A percentile compares a stretch with the other conserved stretches of the same genome.
phyloP scores from a whole-genome alignment of 108 stramenopile genomes.

The Pseudonitzschia delicatissima region DNA sequence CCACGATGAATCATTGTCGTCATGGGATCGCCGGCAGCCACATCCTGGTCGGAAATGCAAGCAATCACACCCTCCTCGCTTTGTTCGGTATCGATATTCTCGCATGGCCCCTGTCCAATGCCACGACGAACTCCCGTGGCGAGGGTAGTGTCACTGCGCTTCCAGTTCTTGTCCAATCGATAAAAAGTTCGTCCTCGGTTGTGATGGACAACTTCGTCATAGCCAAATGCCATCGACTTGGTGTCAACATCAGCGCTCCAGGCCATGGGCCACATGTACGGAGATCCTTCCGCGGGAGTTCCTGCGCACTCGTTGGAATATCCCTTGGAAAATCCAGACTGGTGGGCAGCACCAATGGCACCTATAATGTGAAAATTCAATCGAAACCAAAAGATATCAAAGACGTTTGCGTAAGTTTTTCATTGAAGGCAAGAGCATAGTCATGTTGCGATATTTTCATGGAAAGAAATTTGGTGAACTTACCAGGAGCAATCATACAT shows the following conservation, averaged over 20 bases:
- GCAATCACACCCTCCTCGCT: slow-evolving; percentile 19
- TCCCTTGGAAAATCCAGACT: slow-evolving; percentile 37
- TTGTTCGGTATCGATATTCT: slow-evolving; percentile 23
- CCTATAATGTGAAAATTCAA: slow-evolving; percentile 17
- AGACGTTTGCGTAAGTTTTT: too few species aligned
- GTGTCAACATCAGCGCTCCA: slow-evolving; percentile 44
- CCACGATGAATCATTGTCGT: slow-evolving; percentile 53
- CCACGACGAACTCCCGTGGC: slow-evolving; percentile 30
- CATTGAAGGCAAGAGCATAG: too few species aligned
- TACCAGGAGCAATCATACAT: slow-evolving; percentile 10
- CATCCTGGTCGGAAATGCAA: slow-evolving; percentile 20
- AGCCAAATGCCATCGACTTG: slow-evolving; percentile 37
- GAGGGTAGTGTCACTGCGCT: slow-evolving; percentile 39
- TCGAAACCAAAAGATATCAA: background rate
- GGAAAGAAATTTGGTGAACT: background rate
- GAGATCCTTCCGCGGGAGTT: slow-evolving; percentile 46
- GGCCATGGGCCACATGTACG: slow-evolving; percentile 53
- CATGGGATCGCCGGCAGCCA: slow-evolving; percentile 17
- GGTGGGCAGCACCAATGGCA: slow-evolving; percentile 53
- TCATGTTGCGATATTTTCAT: slow-evolving; percentile 5
- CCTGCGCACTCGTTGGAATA: slow-evolving; percentile 30
- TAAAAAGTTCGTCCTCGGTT: slow-evolving; percentile 37
- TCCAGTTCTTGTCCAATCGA: slow-evolving; percentile 54
- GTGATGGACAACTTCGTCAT: slow-evolving; percentile 33
- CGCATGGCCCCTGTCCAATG: slow-evolving; percentile 47